These are phyloP conservation scores for Penicillium sp. DNA, from an alignment of 2,329 filamentous ascomycete species.

Conservation along the genomic window DNA sequence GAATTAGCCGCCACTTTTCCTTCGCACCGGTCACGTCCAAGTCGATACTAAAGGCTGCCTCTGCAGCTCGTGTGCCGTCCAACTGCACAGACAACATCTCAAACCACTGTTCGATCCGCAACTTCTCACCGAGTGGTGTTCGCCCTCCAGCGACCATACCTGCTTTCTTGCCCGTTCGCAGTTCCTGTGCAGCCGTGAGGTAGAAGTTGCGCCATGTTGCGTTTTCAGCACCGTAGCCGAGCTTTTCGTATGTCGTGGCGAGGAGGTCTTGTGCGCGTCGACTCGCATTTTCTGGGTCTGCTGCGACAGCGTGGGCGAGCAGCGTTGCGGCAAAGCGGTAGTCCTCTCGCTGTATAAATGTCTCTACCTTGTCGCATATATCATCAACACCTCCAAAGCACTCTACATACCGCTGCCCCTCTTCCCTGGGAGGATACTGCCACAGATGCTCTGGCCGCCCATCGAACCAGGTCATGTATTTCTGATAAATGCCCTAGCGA, in stretches of 20 bases:
- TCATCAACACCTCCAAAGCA: slow-evolving; percentile 43
- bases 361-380: slow-evolving; percentile 36
- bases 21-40: slow-evolving; percentile 21
- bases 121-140: slow-evolving; percentile 12
- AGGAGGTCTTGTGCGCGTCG: slow-evolving; percentile 28
- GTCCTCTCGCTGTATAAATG: slow-evolving; percentile 36
- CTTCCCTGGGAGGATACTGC: slow-evolving; percentile 41
- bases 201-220: slow-evolving; percentile 51
- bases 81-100: slow-evolving; percentile 25
- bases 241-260: slow-evolving; percentile 36
- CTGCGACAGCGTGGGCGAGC: slow-evolving; percentile 41
- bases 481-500: slow-evolving; percentile 37
- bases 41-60: slow-evolving; percentile 22
- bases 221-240: slow-evolving; percentile 47
- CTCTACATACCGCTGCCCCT: slow-evolving; percentile 42
- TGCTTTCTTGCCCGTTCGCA: slow-evolving; percentile 18
- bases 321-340: slow-evolving; percentile 48
- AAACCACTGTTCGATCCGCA: slow-evolving; percentile 28
- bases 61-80: slow-evolving; percentile 20
- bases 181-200: slow-evolving; percentile 38
- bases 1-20: slow-evolving; percentile 25
- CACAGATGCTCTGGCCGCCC: slow-evolving; percentile 43
- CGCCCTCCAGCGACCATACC: slow-evolving; percentile 1
- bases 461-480: slow-evolving; percentile 41
- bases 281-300: slow-evolving; percentile 22